Percentiles rank a stretch among this genome's conserved stretches.
These are phyloP conservation scores for Recurvomyces mirabilis DNA, from an alignment of 495 filamentous ascomycete genomes.

Conservation along the genomic window DNA sequence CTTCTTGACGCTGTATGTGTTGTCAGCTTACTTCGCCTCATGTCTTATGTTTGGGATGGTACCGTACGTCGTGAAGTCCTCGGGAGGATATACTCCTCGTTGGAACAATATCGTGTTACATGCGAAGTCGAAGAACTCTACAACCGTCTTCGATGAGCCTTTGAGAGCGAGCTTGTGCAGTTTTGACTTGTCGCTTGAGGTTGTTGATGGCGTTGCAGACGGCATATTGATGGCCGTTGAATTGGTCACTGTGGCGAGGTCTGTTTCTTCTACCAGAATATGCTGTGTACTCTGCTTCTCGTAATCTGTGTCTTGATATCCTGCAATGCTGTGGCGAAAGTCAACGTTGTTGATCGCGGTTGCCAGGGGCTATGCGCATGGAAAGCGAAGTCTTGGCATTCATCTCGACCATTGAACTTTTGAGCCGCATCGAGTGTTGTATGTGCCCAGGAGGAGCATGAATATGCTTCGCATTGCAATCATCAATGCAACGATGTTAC, in stretches of 20 bases:
- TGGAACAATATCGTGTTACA: constrained; percentile 98
- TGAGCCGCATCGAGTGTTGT: background rate
- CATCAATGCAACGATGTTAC: constrained; percentile 29
- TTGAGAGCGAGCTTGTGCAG: constrained; percentile 88
- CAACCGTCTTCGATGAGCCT: constrained; percentile 55
- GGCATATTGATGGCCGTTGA: constrained; percentile 8
- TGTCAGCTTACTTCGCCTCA: constrained; percentile 4
- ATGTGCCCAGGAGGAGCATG: no score
- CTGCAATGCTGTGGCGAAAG: no score
- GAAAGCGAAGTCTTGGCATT: no score
- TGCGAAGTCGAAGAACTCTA: constrained; percentile 97
- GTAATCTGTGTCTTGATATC: no score
- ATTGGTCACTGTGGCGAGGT: background rate
- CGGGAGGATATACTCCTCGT: constrained; percentile 90
- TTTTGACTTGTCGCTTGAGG: constrained; percentile 73
- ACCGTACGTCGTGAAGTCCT: constrained; percentile 85
- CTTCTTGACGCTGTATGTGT: constrained; percentile 66
- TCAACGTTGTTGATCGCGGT: no score
- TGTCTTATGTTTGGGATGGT: no score
- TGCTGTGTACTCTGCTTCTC: no score
- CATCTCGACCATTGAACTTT: no score
- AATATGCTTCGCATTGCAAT: no score
- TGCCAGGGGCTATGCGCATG: no score
- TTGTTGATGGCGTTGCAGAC: constrained; percentile 29
- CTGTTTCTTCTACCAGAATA: no score